These are phyloP conservation scores for Colletotrichum spaethianum DNA, from an alignment of 2,329 filamentous ascomycete genomes.

Conservation along the genomic window DNA sequence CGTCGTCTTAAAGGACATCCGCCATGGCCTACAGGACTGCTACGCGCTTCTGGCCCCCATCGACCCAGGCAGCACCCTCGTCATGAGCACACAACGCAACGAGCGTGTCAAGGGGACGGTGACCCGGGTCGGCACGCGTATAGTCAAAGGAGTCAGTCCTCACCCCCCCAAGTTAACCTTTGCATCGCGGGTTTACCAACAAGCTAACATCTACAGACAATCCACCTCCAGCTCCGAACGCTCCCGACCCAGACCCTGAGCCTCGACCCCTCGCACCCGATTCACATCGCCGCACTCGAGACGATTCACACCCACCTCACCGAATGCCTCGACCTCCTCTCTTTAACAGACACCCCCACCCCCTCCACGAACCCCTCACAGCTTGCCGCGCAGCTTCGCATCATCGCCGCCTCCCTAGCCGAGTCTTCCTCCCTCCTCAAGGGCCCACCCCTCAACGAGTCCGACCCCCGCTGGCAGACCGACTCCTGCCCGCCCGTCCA, in stretches of 20 bases:
- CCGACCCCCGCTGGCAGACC: slow-evolving; percentile 61
- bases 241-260: slow-evolving; percentile 67
- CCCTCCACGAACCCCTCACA: slow-evolving; percentile 70
- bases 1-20: slow-evolving; percentile 63
- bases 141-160: slow-evolving; percentile 86
- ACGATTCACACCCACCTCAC: slow-evolving; percentile 83
- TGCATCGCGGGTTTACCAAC: not conserved
- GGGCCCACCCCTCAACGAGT: slow-evolving; percentile 62
- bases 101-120: slow-evolving; percentile 94
- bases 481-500: slow-evolving; percentile 60
- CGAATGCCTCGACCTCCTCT: slow-evolving; percentile 85
- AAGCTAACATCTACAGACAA: slow-evolving; percentile 64
- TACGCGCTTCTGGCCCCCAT: slow-evolving; percentile 87
- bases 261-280: slow-evolving; percentile 63
- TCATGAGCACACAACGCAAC: slow-evolving; percentile 87
- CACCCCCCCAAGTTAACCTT: slow-evolving; percentile 1
- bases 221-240: slow-evolving; percentile 83
- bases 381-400: slow-evolving; percentile 68
- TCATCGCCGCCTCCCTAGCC: slow-evolving; percentile 68
- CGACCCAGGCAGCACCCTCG: slow-evolving; percentile 89
- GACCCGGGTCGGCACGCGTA: slow-evolving; percentile 89
- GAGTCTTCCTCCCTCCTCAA: slow-evolving; percentile 68
- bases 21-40: slow-evolving; percentile 86
- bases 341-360: slow-evolving; percentile 68
- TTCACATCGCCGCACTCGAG: slow-evolving; percentile 79